Evolutionary conservation across 176 grass and related monocot genomes (phyloP).

Genomic region (Paspalum vaginatum): DNA sequence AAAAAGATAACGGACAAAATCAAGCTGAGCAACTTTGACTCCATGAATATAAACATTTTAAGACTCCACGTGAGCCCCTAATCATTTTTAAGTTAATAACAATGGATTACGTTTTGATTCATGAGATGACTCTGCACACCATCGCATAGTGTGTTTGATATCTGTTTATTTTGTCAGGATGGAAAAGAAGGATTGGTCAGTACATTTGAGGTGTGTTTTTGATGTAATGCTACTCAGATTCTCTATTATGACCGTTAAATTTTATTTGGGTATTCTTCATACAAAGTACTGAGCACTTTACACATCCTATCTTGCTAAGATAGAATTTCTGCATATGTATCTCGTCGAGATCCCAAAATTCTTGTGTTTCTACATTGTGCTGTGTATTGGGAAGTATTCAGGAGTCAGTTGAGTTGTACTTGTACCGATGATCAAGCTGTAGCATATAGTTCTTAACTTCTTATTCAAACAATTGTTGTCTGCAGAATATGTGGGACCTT

Average conservation of each 20-base stretch:
- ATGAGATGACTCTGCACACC: neutral
- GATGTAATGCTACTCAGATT: neutral
- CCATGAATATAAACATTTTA: constrained; percentile 36
- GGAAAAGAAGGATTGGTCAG: neutral
- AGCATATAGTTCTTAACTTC: neutral
- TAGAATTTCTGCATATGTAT: neutral
- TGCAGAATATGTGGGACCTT: constrained; percentile 69
- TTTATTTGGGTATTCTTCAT: neutral
- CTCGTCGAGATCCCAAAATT: neutral
- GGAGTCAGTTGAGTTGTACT: neutral
- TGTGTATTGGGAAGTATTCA: neutral
- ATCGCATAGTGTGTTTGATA: neutral
- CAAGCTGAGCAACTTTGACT: constrained; percentile 16
- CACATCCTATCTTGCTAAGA: neutral
- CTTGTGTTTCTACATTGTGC: neutral
- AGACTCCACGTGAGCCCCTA: constrained; percentile 40
- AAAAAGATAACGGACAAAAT: constrained; percentile 27
- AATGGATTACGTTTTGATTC: constrained; percentile 5
- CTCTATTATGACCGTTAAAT: neutral
- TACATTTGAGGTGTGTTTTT: constrained; percentile 38
- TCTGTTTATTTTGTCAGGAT: constrained; percentile 32
- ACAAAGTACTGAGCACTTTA: neutral
- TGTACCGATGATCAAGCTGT: neutral
- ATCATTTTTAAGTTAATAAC: neutral
- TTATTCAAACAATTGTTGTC: neutral